Base-by-base conservation (phyloP, 495 filamentous ascomycete genomes). In the Paragyromitra xinjiangensis region DNA sequence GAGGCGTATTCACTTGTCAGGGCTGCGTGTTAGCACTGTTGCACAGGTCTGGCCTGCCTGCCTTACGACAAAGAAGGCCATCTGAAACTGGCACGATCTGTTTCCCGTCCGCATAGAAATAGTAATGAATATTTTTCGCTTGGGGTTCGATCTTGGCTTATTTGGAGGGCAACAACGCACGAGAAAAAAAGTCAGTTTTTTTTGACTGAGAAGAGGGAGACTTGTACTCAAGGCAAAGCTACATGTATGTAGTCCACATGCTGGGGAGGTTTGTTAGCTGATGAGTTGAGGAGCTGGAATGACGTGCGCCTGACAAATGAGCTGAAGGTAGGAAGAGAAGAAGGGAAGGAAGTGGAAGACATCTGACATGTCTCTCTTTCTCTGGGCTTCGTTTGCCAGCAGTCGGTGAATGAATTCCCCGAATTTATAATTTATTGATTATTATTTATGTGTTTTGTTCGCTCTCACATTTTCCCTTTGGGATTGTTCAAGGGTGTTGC, bases 281-380 rank as follows among this genome's bases (percentile, higher is more conserved):
- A 71, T 64, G 19, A 12, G 59, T 12, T 26, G n/a, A 61, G 55
- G 34, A 61, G 64, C 67, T 34, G 67, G 37, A 66, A 78, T 78
- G 75, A 78, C 65, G 59, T 79, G 77, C 61, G 62, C 75, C 77
- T 79, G 61, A 79, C 77, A 78, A 79, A 78, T 78, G 73, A 51
- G 73, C 29, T 51, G 34, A 63, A 24, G 56, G 40, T 71, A 48
- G 19, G 29, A 62, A 44, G 24, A 42, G 40, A 22, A 5, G 55
- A 71, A 56, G 42, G 40, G 71, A 74, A 71, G 39, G 37, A 53
- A 40, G 26, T 65, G 50, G 69, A 75, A 75, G 66, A 24, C 44
- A 55, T 75, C 72, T 44, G 66, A 70, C 66, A 75, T 44, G 45
- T 55, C 69, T 14, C 37, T 67, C 12, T 40, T 59, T 76, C 69